Base-by-base conservation (phyloP, 2,329 filamentous ascomycete genomes). In the Alternaria brassicae region DNA sequence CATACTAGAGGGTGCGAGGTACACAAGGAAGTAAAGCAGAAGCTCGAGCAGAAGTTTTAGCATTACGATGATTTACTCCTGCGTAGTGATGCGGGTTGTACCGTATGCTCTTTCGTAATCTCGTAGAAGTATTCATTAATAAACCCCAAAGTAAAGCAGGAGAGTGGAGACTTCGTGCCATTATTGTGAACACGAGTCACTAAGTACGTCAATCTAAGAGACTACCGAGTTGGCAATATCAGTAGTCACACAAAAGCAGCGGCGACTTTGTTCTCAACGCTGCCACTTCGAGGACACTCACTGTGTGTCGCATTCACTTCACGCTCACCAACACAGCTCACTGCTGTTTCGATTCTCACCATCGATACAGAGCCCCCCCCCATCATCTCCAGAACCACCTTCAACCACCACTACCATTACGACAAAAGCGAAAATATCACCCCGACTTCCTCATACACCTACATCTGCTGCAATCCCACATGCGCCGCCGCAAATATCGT, bases 371-470 rank as follows among this genome's bases (percentile, higher is more conserved):
- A 28, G 15, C 40, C 23, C 6, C 15, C 8, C 17, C 40, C 10
- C 40, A 44, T 25, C 15, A 44, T 15, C 23, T 2, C 23, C 6
- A 21, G 17, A 27, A 44, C 15, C 15, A 44, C 40, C 23, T 44
- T 12, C 40, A 28, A 17, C 23, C 23, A 42, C 40, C 7, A 6
- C 40, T 4, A n/a, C 39, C 1, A 9, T 6, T 3, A 42, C 39
- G 21, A 25, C 8, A 10, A 17, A 13, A 17, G n/a, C 23, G 15
- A 44, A 23, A 21, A 44, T 25, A 15, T 19, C 40, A 17, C 15
- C 23, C 23, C 27, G 32, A 47, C 44, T 6, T 47, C 44, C 27
- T 47, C 44, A 19, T 56, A 56, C 45, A 42, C 45, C 15, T 56
- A 42, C 34, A 42, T 23, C 17, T 56, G 53, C 30, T 39, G 27